These are phyloP conservation scores for Coniferiporia sulphurascens DNA, from an alignment of 1,284 basidiomycete genomes.

Conservation along the genomic window DNA sequence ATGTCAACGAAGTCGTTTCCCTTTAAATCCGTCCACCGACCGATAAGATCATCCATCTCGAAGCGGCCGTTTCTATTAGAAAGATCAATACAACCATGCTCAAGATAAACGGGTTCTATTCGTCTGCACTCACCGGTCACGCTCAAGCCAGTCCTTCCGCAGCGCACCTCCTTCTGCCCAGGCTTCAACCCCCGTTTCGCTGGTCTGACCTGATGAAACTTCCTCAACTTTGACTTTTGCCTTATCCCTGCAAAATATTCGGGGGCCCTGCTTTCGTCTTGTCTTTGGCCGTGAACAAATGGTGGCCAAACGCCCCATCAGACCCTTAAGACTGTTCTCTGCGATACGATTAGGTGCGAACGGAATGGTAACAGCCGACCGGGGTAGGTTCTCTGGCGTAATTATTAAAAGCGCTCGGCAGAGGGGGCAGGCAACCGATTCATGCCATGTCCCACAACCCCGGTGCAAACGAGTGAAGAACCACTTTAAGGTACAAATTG, in stretches of 20 bases:
- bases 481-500: conserved; percentile 59
- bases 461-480: conserved; percentile 59
- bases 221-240: neutral
- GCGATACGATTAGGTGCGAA: conserved; percentile 57
- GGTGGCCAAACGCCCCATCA: conserved; percentile 40
- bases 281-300: neutral
- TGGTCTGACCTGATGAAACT: neutral
- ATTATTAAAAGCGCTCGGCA: conserved; percentile 50
- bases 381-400: conserved; percentile 45
- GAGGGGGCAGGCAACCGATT: conserved; percentile 59
- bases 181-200: neutral
- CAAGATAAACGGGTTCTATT: conserved; percentile 42
- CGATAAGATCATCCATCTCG: conserved; percentile 43
- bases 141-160: conserved; percentile 8
- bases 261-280: neutral
- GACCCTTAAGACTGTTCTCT: conserved; percentile 42
- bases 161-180: conserved; percentile 3
- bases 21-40: conserved; percentile 41
- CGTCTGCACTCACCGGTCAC: conserved; percentile 1
- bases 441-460: conserved; percentile 60
- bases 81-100: conserved; percentile 14
- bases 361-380: conserved; percentile 46
- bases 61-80: conserved; percentile 41
- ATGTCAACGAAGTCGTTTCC: conserved; percentile 44
- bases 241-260: neutral